These are phyloP conservation scores for Epichloe bromicola DNA, from an alignment of 2,329 filamentous ascomycete genomes.

Conservation along the genomic window DNA sequence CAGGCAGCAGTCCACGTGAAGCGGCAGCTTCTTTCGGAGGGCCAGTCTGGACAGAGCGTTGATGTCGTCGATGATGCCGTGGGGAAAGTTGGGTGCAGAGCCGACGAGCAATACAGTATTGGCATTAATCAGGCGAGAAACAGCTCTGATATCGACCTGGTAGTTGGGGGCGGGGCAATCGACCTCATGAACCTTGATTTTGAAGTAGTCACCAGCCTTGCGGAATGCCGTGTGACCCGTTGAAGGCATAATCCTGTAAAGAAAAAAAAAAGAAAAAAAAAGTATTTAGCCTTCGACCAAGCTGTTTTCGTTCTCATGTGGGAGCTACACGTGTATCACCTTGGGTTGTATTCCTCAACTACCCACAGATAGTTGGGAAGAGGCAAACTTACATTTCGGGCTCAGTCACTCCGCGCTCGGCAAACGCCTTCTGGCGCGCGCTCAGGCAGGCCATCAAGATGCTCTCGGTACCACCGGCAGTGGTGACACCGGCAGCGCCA, in stretches of 20 bases:
- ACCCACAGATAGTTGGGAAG: background rate
- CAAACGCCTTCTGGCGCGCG: constrained; percentile 77
- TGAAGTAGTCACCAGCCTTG: constrained; percentile 91
- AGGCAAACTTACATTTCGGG: constrained; percentile 69
- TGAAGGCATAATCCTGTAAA: constrained; percentile 69
- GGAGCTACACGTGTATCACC: background rate
- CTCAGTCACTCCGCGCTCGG: constrained; percentile 76
- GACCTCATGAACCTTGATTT: constrained; percentile 86
- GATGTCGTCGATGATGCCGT: constrained; percentile 97
- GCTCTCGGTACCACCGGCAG: constrained; percentile 87
- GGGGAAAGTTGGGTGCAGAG: constrained; percentile 92
- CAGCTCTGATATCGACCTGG: constrained; percentile 67
- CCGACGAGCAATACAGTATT: constrained; percentile 92
- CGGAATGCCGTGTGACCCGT: constrained; percentile 94
- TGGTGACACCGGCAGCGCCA: constrained; percentile 78
- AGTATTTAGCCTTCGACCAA: background rate
- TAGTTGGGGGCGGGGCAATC: constrained; percentile 73
- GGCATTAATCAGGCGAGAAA: constrained; percentile 77
- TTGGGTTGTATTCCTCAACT: background rate
- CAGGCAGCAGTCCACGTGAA: constrained; percentile 96
- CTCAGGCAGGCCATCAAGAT: constrained; percentile 92
- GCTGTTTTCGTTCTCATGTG: background rate
- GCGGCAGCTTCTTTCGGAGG: constrained; percentile 61
- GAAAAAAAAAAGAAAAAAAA: background rate
- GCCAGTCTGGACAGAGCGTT: constrained; percentile 72